Evolutionary conservation across 1,284 basidiomycete species (phyloP), one percentile per base, ranked within the genome.

Genomic region (Ganoderma boninense): DNA sequence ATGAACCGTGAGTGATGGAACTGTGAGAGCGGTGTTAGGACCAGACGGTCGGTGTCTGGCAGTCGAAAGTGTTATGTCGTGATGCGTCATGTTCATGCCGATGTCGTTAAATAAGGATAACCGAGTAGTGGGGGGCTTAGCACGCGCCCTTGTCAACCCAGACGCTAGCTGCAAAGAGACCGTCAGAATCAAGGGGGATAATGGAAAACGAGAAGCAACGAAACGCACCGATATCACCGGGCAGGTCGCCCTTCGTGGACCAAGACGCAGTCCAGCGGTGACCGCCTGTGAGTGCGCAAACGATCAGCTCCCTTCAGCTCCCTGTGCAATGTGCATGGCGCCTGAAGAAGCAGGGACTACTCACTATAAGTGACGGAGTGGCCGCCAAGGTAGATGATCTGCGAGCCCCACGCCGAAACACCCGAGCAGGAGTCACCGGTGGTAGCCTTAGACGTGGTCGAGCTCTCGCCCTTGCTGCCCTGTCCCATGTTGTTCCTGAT

Each of bases 231-330:
- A 78, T 67, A 83, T 88, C 87, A 79, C 87, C 88, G 4, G 87
- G 90, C 42, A 75, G 84, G 74, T 89, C 87, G 38, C 82, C 85
- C 76, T 90, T 78, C 10, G 88, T 87, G 90, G 90, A 91, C 87
- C 87, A 91, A 75, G 87, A 85, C 2, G 89, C 88, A 14, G 85
- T 87, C 89, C 89, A 92, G 35, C 90, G 81, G 75, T 89, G 83
- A 11, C 84, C 83, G 69, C 84, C 89, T 80, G 43, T 69, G 66
- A 14, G 29, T 23, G 23, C 49, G 11, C 23, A 11, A 20, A 23
- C 64, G 62, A 62, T 78, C 65, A 74, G 68, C 46, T 54, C 2
- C 49, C 38, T 60, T n/a, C n/a, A n/a, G n/a, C n/a, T n/a, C n/a
- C n/a, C n/a, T n/a, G n/a, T n/a, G n/a, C n/a, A n/a, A n/a, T n/a